These are phyloP conservation scores for Phyllosticta ampelicida DNA, from an alignment of 2,329 filamentous ascomycete genomes.

Conservation along the genomic window DNA sequence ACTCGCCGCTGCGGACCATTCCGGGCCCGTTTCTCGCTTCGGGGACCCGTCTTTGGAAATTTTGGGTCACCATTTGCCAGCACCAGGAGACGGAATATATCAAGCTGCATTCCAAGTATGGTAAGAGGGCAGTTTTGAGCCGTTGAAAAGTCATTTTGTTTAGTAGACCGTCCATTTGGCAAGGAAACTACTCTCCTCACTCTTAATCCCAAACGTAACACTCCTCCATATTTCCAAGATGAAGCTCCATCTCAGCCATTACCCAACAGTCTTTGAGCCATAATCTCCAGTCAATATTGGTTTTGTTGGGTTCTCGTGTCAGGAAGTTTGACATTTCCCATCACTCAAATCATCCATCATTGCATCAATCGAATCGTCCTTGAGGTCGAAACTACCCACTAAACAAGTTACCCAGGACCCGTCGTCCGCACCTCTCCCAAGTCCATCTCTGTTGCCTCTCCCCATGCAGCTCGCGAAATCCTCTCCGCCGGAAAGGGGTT, in stretches of 20 bases:
- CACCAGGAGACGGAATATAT: slow-evolving; percentile 49
- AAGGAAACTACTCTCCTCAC: neutral
- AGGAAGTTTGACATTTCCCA: too few species aligned
- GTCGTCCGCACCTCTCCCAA: slow-evolving; percentile 70
- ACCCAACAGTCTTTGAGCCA: too few species aligned
- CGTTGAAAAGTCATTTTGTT: neutral
- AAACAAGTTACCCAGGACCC: slow-evolving; percentile 16
- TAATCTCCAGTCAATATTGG: too few species aligned
- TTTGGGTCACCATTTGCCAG: slow-evolving; percentile 54
- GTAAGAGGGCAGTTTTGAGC: slow-evolving; percentile 33
- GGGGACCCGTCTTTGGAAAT: slow-evolving; percentile 46
- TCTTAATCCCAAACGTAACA: neutral
- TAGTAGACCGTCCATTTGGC: neutral
- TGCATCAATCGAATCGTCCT: neutral
- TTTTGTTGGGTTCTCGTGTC: too few species aligned
- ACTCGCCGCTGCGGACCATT: slow-evolving; percentile 27
- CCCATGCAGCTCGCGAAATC: slow-evolving; percentile 57
- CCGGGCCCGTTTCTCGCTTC: slow-evolving; percentile 50
- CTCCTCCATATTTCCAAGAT: neutral
- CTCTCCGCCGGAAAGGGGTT: slow-evolving; percentile 48
- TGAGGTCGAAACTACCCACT: too few species aligned
- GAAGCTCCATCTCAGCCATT: neutral
- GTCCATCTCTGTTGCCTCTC: slow-evolving; percentile 64
- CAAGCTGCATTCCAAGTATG: slow-evolving; percentile 57
- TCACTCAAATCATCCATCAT: neutral